Evolutionary conservation across 1,139 yeast species (phyloP).

Genomic region (Debaryomyces udenii): DNA sequence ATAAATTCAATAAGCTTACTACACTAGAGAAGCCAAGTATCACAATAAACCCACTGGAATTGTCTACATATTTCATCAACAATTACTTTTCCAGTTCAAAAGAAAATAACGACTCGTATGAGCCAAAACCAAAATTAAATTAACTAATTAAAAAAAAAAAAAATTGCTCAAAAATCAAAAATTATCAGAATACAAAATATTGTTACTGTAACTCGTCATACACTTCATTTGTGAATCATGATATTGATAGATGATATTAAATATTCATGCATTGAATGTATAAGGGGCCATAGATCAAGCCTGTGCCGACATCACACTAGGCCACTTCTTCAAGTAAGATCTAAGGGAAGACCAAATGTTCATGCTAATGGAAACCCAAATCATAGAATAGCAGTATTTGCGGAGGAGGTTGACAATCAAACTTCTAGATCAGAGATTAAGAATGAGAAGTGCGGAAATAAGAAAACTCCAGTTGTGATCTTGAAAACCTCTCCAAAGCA

Average conservation of each 20-base stretch:
- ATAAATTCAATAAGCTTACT: too few relatives aligned
- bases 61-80: too few relatives aligned
- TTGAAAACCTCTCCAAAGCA: conserved; percentile 53
- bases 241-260: conserved; percentile 82
- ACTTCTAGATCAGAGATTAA: conserved; percentile 17
- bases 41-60: too few relatives aligned
- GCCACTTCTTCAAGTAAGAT: conserved; percentile 82
- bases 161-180: conserved; percentile 8
- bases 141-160: too few relatives aligned
- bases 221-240: conserved; percentile 44
- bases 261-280: conserved; percentile 89
- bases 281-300: conserved; percentile 90
- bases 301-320: conserved; percentile 81
- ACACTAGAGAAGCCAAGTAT: too few relatives aligned
- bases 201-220: neutral
- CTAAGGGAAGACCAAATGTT: conserved; percentile 78
- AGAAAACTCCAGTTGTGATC: conserved; percentile 40
- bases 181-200: neutral
- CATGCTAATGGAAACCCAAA: conserved; percentile 50
- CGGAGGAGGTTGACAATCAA: conserved; percentile 39
- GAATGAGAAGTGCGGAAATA: conserved; percentile 15
- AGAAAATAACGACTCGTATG: too few relatives aligned
- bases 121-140: too few relatives aligned
- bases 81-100: too few relatives aligned
- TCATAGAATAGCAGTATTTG: conserved; percentile 61